A percentile compares a stretch with the other conserved stretches of the same genome.
Conservation (phyloP, 2,329 filamentous ascomycete genomes). For the Fusarium sulawesiense region DNA sequence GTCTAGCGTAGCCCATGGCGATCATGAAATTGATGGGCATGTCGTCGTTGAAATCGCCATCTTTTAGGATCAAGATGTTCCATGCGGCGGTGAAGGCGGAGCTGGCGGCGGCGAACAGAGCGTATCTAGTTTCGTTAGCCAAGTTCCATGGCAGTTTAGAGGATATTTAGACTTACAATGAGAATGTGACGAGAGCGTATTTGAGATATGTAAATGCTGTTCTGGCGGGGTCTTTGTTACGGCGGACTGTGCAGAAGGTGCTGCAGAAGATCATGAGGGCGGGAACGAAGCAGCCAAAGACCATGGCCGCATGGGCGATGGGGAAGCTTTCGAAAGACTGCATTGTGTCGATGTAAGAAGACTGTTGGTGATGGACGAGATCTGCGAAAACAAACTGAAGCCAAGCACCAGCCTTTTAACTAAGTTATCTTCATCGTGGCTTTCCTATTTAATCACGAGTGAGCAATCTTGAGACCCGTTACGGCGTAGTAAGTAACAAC, state of each 20-base stretch:
- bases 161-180: conserved; percentile 35
- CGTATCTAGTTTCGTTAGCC: neutral
- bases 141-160: neutral
- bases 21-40: neutral
- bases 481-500: neutral
- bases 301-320: conserved; percentile 30
- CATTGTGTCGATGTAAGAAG: neutral
- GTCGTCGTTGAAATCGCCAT: neutral
- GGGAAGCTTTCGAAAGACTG: conserved; percentile 1
- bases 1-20: neutral
- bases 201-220: conserved; percentile 44
- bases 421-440: too few species aligned
- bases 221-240: conserved; percentile 40
- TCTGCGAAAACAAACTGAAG: neutral
- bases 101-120: neutral
- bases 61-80: accelerated
- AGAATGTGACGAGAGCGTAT: conserved; percentile 39
- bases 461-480: neutral
- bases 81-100: neutral
- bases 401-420: neutral
- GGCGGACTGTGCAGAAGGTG: conserved; percentile 38
- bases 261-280: conserved; percentile 38
- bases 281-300: conserved; percentile 26
- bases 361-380: neutral
- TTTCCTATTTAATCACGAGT: neutral